phyloP scores from a whole-genome alignment of 257 asterid genomes.

The Ilex asprella region DNA sequence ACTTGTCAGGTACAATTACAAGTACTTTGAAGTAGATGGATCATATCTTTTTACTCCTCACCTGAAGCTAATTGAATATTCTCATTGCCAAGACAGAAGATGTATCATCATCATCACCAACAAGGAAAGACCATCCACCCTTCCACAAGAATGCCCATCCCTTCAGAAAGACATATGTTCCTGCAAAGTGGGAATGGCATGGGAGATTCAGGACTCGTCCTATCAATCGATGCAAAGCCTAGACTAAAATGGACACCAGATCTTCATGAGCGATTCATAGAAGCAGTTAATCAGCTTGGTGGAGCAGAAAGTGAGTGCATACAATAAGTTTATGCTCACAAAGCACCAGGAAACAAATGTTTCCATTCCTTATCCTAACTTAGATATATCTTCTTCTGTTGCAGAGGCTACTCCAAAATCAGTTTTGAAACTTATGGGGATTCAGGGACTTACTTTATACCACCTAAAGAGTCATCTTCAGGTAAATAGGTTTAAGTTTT shows the following conservation, averaged over 20 bases:
- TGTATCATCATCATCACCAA: conserved; percentile 61
- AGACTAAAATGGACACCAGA: conserved; percentile 93
- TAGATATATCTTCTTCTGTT: conserved; percentile 20
- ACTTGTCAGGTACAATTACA: conserved; percentile 30
- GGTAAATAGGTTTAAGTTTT: conserved; percentile 30
- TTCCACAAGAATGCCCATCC: conserved; percentile 54
- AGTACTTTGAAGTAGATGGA: background rate
- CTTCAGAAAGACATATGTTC: conserved; percentile 63
- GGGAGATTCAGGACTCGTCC: conserved; percentile 81
- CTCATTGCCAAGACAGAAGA: conserved; percentile 25
- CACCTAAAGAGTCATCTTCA: conserved; percentile 97
- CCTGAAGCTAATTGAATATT: background rate
- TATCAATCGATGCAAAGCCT: conserved; percentile 98
- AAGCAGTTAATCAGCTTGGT: conserved; percentile 94
- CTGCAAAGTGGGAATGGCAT: conserved; percentile 57
- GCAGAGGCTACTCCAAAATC: conserved; percentile 99
- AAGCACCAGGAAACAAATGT: conserved; percentile 13
- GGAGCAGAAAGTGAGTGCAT: conserved; percentile 91
- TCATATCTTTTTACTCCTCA: too few relatives aligned
- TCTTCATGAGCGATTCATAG: conserved; percentile 78
- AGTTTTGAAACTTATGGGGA: conserved; percentile 91
- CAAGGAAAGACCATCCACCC: conserved; percentile 53
- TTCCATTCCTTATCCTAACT: conserved; percentile 9
- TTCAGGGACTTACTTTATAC: conserved; percentile 84
- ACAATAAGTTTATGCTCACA: background rate